These are phyloP conservation scores for Dovyalis caffra DNA, from an alignment of 345 rosid genomes.

Conservation along the genomic window DNA sequence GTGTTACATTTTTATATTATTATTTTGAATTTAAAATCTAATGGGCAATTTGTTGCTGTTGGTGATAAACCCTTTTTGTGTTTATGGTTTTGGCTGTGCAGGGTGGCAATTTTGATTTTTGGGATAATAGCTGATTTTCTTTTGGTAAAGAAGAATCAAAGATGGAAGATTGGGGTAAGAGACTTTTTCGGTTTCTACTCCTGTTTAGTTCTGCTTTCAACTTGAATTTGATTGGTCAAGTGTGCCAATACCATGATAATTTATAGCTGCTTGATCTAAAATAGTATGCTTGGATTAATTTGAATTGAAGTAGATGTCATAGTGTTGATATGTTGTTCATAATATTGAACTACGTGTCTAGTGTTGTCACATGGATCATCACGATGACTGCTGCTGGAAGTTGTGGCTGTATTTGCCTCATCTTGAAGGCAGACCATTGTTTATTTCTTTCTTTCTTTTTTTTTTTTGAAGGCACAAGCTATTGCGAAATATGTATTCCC, in stretches of 20 bases:
- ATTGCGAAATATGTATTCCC: background rate
- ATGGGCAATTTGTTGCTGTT: background rate
- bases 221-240: background rate
- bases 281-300: background rate
- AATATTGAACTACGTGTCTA: background rate
- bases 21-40: background rate
- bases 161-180: constrained; percentile 23
- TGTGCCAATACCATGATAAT: background rate
- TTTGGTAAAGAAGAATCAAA: background rate
- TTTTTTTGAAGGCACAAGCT: background rate
- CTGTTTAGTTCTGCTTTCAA: background rate
- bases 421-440: background rate
- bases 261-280: background rate
- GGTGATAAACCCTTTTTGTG: background rate
- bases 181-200: background rate
- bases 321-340: background rate
- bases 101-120: background rate
- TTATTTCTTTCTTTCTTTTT: no score
- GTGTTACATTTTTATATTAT: background rate
- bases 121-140: background rate
- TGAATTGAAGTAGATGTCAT: no score
- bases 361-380: background rate
- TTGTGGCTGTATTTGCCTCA: background rate
- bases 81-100: background rate
- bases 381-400: background rate